Evolutionary conservation across 2,329 filamentous ascomycete species (phyloP).

Genomic region (Chalara sp.): DNA sequence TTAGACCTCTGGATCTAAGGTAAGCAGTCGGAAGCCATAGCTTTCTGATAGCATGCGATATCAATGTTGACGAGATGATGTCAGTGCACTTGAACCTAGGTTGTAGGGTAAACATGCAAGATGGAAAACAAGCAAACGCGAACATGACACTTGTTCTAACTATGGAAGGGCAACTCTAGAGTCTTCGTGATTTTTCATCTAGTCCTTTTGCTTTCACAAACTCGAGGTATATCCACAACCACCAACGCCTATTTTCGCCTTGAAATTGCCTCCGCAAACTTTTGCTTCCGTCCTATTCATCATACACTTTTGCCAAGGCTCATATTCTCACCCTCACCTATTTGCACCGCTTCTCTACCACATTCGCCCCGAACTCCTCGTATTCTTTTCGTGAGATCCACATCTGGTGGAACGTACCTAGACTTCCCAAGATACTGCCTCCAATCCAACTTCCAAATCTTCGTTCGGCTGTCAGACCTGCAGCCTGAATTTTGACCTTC

Average conservation of each 20-base stretch:
- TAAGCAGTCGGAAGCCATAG: no score
- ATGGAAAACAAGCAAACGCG: no score
- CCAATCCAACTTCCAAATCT: conserved; percentile 95
- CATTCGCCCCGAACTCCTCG: conserved; percentile 83
- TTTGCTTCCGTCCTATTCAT: neutral
- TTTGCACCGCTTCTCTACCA: conserved; percentile 96
- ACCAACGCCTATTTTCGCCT: conserved; percentile 4
- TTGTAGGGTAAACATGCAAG: no score
- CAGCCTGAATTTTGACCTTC: conserved; percentile 81
- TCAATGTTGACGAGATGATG: no score
- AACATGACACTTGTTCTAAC: no score
- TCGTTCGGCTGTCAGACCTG: conserved; percentile 78
- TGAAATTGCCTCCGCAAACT: neutral
- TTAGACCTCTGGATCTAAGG: no score
- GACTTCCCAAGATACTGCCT: conserved; percentile 86
- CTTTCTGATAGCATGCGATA: no score
- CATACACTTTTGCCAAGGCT: neutral
- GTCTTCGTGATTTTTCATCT: neutral
- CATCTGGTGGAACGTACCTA: conserved; percentile 99
- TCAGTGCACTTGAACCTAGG: no score
- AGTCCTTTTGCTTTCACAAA: neutral
- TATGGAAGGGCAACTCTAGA: neutral
- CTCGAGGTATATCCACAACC: conserved; percentile 1
- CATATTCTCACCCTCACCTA: conserved; percentile 32
- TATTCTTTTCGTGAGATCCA: conserved; percentile 98